Evolutionary conservation across 2,329 filamentous ascomycete genomes (phyloP), one percentile per base, ranked within the genome.

Genomic region (Cladosporium cucumerinum): DNA sequence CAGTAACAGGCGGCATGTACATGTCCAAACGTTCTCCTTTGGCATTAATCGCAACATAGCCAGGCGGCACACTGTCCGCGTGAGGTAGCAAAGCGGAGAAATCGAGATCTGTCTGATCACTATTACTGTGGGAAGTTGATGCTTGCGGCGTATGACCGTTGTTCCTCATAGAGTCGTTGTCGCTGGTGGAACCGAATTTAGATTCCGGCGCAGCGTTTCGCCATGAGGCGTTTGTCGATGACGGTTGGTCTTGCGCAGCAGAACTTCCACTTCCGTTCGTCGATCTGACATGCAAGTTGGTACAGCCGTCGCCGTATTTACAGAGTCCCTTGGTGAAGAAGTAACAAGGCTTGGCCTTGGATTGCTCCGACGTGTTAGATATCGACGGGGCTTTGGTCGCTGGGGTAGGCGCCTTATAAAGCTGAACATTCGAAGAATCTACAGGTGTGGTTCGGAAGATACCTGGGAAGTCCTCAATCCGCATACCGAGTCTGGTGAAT

Each of bases 401-500:
- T 4, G 58, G 39, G 14, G 30, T 16, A 18, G 57, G 25, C 34
- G 61, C 34, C 23, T 46, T 66, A 21, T 65, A 64, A 18, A 32
- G 52, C 32, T 36, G 46, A 12, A 30, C 32, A 32, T 55, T 49
- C 5, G 51, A 34, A 54, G 52, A 26, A 26, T 71, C 67, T n/a
- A 82, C 68, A 18, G 77, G 73, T 1, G 72, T 72, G n/a, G 74
- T 77, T 65, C 82, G 80, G 68, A 88, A 88, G 18, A 87, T 78
- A 0, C 79, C 78, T 0, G 80, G 80, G 11, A 87, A 75, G 64
- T 86, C 81, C 39, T 82, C 81, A 25, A 85, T 73, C 7, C 78
- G 78, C 65, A 88, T 75, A 23, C 78, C 80, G 25, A 87, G 79
- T 49, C 78, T 81, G 52, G 78, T 75, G 65, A 86, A 88, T 65